Evolutionary conservation across 306 rosid genomes (phyloP), one percentile per base, ranked within the genome.

Genomic region (Corylus heterophylla): DNA sequence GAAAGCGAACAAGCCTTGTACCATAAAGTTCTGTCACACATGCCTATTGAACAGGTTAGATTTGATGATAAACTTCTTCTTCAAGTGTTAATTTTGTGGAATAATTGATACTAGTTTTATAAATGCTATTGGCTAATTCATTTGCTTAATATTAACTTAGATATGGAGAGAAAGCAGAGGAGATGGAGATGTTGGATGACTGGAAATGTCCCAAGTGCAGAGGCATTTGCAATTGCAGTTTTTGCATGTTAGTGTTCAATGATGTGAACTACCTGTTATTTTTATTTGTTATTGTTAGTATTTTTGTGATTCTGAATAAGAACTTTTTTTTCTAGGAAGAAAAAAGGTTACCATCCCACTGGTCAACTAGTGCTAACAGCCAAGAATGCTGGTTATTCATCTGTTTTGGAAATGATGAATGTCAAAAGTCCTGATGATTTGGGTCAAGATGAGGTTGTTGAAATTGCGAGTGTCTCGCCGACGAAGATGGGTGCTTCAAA

Each of bases 141-240:
- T 73, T 37, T 67, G 1, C 63, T 61, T 49, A 59, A 66, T 67
- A 42, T 63, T 74, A 69, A 76, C 63, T 59, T 79, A 93, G 98
- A 76, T 95, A 94, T 66, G 97, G 97, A 35, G 96, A 89, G 85
- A 82, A 77, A 9, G 92, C 89, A 3, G 86, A 89, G 71, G 87
- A 82, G 61, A 92, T 87, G 22, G 80, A 68, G 4, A 61, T 14
- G 35, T 31, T 80, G 81, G 76, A 22, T 20, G 81, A 85, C 13
- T 95, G 98, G 99, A 47, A 4, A 2, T 95, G 99, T 75, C 98
- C 99, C 9, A 95, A 47, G 76, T 95, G 99, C 78, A 79, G 86
- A 83, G 90, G 86, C 74, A 61, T 80, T 17, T 95, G 99, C 86
- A 93, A 91, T 68, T 93, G 98, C 64, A 95, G 98, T 75, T 12